Conservation (phyloP, 2,329 filamentous ascomycete species). For the Sclerotinia sclerotiorum region DNA sequence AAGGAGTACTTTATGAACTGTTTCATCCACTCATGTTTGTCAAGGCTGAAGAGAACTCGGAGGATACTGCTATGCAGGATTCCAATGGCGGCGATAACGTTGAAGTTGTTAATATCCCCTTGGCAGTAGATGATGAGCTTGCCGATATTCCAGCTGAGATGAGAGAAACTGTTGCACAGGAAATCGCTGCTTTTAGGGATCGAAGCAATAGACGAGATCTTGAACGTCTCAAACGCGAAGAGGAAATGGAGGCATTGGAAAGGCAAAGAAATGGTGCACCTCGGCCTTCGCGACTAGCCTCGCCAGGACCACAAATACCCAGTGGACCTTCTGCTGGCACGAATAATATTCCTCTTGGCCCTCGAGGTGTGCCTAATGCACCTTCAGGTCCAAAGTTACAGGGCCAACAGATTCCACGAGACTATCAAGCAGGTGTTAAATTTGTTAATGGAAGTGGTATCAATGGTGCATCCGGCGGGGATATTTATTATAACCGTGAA, state of each 20-base stretch:
- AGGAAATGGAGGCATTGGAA: conserved; percentile 88
- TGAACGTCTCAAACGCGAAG: conserved; percentile 82
- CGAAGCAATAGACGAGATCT: conserved; percentile 84
- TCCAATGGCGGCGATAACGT: conserved; percentile 61
- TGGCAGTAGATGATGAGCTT: conserved; percentile 87
- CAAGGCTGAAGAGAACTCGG: conserved; percentile 57
- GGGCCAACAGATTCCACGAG: conserved; percentile 62
- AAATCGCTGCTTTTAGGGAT: conserved; percentile 93
- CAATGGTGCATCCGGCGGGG: conserved; percentile 52
- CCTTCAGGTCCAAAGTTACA: conserved; percentile 69
- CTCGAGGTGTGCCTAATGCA: conserved; percentile 69
- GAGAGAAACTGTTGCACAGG: conserved; percentile 89
- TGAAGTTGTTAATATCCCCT: conserved; percentile 86
- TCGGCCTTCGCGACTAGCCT: conserved; percentile 66
- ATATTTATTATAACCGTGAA: conserved; percentile 60
- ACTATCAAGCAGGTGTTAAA: conserved; percentile 73
- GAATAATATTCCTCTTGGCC: conserved; percentile 77
- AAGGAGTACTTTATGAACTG: conserved; percentile 67
- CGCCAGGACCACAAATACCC: conserved; percentile 57
- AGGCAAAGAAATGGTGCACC: conserved; percentile 68
- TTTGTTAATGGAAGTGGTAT: conserved; percentile 80
- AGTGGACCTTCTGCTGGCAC: conserved; percentile 61
- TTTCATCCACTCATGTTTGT: conserved; percentile 62
- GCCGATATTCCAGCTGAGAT: conserved; percentile 95
- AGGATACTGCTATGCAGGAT: conserved; percentile 70